Evolutionary conservation across 2,329 filamentous ascomycete genomes (phyloP), one percentile per base, ranked within the genome.

Genomic region (Dichotomopilus funicola): DNA sequence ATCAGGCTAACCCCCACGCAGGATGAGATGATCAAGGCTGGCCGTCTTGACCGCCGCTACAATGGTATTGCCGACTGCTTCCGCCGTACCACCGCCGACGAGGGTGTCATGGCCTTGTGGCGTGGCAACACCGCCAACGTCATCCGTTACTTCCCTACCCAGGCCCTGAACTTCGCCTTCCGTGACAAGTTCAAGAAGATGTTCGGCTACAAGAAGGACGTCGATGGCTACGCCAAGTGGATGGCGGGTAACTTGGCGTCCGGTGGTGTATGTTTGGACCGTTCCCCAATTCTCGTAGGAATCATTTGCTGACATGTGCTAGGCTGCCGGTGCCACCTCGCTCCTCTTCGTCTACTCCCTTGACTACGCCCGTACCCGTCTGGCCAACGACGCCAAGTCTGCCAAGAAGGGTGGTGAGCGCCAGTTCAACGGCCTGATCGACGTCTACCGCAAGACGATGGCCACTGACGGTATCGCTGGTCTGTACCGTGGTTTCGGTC

Each of bases 401-500:
- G 89, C 92, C 79, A 95, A 95, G 86, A 85, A 84, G 73, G 88
- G 89, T 80, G 94, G 94, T 86, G 91, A 91, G 67, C 94, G 94
- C 78, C 94, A 99, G 84, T 99, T 97, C 91, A 97, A 97, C 87
- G 94, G 94, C 79, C 88, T 99, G 71, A 78, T 99, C 67, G 94
- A 99, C 72, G 94, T 99, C 80, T 99, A 99, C 91, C 90, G 90
- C 84, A 99, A 99, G 94, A 99, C 94, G 72, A 86, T 99, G 71
- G 92, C 94, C 70, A 89, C 90, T 71, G 94, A 99, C 77, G 94
- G 94, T 95, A 83, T 99, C 81, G 88, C 87, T 74, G 94, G 94
- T 95, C 91, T 99, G 73, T 99, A 99, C 90, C 94, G 94, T 95
- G 94, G 94, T 85, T 99, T 99, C 89, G 91, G 91, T 85, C 94